phyloP scores from a whole-genome alignment of 176 grass and related monocot genomes.

The Triticum monococcum region DNA sequence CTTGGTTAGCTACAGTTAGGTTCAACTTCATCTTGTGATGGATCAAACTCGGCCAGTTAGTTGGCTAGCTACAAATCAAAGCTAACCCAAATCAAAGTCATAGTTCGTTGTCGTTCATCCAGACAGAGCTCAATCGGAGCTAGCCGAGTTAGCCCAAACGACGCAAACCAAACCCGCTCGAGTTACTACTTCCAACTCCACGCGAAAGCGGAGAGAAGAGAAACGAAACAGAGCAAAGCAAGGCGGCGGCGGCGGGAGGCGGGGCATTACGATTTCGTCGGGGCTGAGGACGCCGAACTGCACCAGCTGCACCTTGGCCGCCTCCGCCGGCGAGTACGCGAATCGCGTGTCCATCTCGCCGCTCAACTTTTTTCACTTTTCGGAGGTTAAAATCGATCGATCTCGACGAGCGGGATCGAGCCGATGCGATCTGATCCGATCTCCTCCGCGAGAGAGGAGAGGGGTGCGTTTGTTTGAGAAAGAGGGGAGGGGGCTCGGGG shows the following conservation, averaged over 20 bases:
- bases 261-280: constrained; percentile 86
- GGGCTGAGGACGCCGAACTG: constrained; percentile 99
- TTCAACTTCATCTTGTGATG: no score
- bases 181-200: background rate
- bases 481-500: background rate
- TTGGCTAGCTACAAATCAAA: background rate
- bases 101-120: background rate
- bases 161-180: background rate
- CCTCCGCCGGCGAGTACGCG: constrained; percentile 87
- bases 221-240: constrained; percentile 8
- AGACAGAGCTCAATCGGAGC: background rate
- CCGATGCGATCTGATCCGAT: background rate
- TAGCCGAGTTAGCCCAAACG: background rate
- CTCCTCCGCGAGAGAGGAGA: background rate
- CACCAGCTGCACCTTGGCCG: constrained; percentile 82
- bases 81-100: no score
- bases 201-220: background rate
- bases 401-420: background rate
- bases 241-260: background rate
- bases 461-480: constrained; percentile 29
- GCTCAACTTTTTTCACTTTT: background rate
- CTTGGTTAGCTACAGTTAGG: no score
- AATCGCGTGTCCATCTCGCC: constrained; percentile 85
- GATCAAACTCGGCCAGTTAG: no score
- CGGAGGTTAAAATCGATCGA: background rate